Conservation (phyloP, 2,329 filamentous ascomycete species). For the Botrytis fragariae region DNA sequence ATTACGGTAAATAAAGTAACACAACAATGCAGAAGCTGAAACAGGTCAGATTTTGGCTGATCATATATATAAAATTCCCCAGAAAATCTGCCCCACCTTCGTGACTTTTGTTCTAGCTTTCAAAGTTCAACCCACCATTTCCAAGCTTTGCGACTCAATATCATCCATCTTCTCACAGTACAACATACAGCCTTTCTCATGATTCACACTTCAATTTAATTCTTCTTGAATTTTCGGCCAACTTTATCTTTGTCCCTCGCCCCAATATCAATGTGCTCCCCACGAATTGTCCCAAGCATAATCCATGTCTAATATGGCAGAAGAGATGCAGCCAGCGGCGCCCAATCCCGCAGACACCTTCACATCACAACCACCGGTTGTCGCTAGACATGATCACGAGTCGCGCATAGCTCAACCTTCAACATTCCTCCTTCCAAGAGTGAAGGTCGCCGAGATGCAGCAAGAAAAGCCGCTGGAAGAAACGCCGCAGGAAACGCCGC, state of each 20-base stretch:
- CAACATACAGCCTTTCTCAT: background rate
- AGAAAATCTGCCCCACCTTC: conserved; percentile 19
- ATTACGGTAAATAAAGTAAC: conserved; percentile 4
- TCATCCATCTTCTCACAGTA: background rate
- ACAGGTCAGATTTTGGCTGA: background rate
- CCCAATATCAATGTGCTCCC: conserved; percentile 18
- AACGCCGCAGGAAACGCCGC: conserved; percentile 75
- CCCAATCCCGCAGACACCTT: conserved; percentile 30
- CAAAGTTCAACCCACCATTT: conserved; percentile 8
- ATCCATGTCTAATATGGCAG: conserved; percentile 39
- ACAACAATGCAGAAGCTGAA: background rate
- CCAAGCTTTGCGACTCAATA: conserved; percentile 14
- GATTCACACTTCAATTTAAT: conserved; percentile 7
- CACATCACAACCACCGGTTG: conserved; percentile 32
- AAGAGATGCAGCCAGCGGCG: conserved; percentile 34
- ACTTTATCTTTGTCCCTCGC: background rate
- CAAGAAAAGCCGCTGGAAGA: conserved; percentile 63
- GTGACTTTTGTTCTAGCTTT: conserved; percentile 19
- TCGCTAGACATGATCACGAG: conserved; percentile 37
- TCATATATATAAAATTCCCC: conserved; percentile 12
- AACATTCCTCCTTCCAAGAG: conserved; percentile 38
- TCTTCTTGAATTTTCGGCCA: background rate
- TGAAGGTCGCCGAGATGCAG: conserved; percentile 20
- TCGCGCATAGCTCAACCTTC: conserved; percentile 39
- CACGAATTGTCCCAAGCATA: conserved; percentile 17